Evolutionary conservation across 257 asterid species (phyloP).

Genomic region (Solanum bukasovii): DNA sequence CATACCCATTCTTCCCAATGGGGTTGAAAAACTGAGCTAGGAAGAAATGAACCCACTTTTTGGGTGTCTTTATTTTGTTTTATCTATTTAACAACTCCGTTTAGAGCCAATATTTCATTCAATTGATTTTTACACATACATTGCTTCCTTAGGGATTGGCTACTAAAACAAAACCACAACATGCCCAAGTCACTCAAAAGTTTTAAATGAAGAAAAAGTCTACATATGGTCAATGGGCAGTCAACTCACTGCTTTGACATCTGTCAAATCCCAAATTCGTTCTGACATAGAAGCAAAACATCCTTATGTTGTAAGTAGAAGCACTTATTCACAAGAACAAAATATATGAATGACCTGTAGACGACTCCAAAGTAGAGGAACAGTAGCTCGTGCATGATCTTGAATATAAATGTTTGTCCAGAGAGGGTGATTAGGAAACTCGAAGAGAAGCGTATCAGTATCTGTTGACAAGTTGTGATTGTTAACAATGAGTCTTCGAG

Average conservation of each 20-base stretch:
- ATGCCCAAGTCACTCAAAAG: not conserved
- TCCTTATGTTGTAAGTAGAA: not conserved
- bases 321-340: slow-evolving; percentile 5
- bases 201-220: not conserved
- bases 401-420: slow-evolving; percentile 78
- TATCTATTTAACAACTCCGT: not conserved
- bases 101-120: not conserved
- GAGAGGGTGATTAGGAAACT: slow-evolving; percentile 81
- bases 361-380: slow-evolving; percentile 88
- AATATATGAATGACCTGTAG: slow-evolving; percentile 49
- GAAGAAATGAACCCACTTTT: not conserved
- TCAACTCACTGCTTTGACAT: not conserved
- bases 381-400: slow-evolving; percentile 60
- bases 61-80: not conserved
- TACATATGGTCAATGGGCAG: not conserved
- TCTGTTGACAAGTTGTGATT: slow-evolving; percentile 68
- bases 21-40: not conserved
- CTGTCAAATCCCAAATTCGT: not conserved
- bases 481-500: slow-evolving; percentile 67
- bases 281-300: not conserved
- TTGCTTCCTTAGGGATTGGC: not conserved
- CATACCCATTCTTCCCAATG: not conserved
- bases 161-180: not conserved
- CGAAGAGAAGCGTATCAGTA: slow-evolving; percentile 71
- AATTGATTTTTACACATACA: not conserved